Conservation (phyloP, 805 yeast genomes). For the Maudiozyma saulgeensis region DNA sequence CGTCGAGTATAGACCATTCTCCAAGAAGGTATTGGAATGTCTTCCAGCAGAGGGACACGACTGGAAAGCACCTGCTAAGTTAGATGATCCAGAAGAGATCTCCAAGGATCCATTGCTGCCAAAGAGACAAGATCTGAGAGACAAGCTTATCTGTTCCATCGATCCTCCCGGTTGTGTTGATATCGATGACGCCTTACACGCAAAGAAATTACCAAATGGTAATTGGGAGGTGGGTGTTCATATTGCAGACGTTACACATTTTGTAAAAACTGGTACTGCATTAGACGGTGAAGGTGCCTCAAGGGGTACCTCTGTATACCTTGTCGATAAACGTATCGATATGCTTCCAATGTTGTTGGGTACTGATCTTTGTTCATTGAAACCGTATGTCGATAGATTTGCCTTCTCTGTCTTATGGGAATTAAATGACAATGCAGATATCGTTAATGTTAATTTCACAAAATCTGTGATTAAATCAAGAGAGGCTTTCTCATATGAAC, state of each 20-base stretch:
- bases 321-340: constrained; percentile 96
- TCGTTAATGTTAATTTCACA: constrained; percentile 66
- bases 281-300: constrained; percentile 93
- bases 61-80: constrained; percentile 76
- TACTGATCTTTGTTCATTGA: constrained; percentile 89
- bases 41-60: constrained; percentile 87
- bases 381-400: constrained; percentile 90
- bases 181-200: constrained; percentile 97
- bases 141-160: constrained; percentile 83
- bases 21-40: constrained; percentile 85
- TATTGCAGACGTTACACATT: constrained; percentile 97
- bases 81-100: constrained; percentile 44
- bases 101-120: constrained; percentile 37
- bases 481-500: constrained; percentile 90
- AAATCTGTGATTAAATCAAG: constrained; percentile 86
- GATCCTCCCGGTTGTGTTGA: constrained; percentile 99
- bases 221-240: constrained; percentile 97
- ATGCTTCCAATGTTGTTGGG: constrained; percentile 95
- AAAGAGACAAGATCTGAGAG: constrained; percentile 77
- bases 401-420: constrained; percentile 97
- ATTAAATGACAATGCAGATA: constrained; percentile 75
- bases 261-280: constrained; percentile 86
- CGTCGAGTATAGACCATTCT: constrained; percentile 92
- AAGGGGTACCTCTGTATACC: constrained; percentile 92
- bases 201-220: constrained; percentile 75